Percentiles rank a stretch among this genome's conserved stretches.
phyloP scores from a whole-genome alignment of 176 grass and related monocot species.

The Avena sativa region DNA sequence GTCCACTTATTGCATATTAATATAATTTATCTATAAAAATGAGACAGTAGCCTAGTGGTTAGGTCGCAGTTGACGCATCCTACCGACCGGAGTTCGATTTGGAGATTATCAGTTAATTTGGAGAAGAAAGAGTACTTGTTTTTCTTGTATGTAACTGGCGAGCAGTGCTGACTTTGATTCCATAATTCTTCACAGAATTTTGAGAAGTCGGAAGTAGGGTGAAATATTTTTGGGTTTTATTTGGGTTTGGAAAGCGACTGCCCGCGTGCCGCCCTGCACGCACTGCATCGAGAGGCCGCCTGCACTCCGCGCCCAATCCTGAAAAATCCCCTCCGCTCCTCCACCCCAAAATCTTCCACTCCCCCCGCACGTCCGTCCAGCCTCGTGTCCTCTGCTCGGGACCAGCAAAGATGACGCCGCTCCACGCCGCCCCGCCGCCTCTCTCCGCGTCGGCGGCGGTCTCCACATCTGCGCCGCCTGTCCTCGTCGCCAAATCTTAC shows the following conservation, averaged over 20 bases:
- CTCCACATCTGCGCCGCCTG: not conserved
- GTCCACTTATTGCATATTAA: no score
- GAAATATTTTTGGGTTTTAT: not conserved
- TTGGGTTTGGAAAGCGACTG: slow-evolving; percentile 39
- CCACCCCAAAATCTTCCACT: slow-evolving; percentile 27
- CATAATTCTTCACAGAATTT: not conserved
- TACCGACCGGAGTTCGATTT: no score
- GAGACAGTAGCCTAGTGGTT: no score
- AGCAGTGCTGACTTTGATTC: no score
- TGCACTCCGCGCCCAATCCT: slow-evolving; percentile 54
- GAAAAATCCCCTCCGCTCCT: slow-evolving; percentile 46
- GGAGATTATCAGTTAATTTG: no score
- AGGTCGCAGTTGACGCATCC: no score
- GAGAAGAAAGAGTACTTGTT: no score
- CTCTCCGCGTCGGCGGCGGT: slow-evolving; percentile 17
- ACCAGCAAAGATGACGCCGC: slow-evolving; percentile 44
- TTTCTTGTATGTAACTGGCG: no score
- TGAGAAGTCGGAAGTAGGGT: not conserved
- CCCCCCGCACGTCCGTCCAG: slow-evolving; percentile 14
- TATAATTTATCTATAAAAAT: no score
- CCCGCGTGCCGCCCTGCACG: slow-evolving; percentile 37
- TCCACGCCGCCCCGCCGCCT: slow-evolving; percentile 45
- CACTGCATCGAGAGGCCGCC: slow-evolving; percentile 55
- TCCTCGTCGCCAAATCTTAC: slow-evolving; percentile 26
- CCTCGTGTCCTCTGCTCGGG: not conserved